These are phyloP conservation scores for Malus hybrid DNA, from an alignment of 331 rosid species.

Conservation along the genomic window DNA sequence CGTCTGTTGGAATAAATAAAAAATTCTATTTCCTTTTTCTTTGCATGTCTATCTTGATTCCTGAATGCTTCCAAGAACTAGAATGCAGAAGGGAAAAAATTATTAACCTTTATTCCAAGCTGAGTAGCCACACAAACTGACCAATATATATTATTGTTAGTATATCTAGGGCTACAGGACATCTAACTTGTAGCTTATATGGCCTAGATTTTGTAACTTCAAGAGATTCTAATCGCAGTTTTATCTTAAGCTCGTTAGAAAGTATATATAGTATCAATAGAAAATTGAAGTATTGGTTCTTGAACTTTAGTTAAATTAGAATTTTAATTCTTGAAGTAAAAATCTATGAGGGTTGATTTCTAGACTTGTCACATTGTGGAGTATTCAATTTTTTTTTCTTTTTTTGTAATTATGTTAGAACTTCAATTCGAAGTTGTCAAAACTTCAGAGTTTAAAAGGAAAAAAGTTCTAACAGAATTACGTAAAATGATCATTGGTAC, in stretches of 20 bases:
- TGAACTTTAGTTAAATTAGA: too few species aligned
- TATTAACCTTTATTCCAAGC: background rate
- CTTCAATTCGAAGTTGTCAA: too few species aligned
- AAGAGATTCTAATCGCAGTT: background rate
- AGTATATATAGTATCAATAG: too few species aligned
- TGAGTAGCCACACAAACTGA: background rate
- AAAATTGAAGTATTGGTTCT: too few species aligned
- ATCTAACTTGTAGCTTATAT: background rate
- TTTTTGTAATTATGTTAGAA: too few species aligned
- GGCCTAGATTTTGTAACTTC: background rate
- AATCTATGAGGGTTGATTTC: too few species aligned
- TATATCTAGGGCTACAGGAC: background rate
- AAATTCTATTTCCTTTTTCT: background rate
- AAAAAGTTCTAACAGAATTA: too few species aligned
- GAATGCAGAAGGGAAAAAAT: background rate
- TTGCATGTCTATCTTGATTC: background rate
- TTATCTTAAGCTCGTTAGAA: background rate
- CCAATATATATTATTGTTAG: background rate
- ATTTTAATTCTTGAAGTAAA: too few species aligned
- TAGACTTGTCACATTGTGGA: too few species aligned
- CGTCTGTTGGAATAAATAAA: background rate
- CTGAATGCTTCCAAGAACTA: constrained; percentile 29
- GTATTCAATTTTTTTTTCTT: too few species aligned
- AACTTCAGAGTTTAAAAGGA: too few species aligned
- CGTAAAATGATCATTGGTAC: too few species aligned